These are phyloP conservation scores for Stemphylium beticola DNA, from an alignment of 2,329 filamentous ascomycete species.

Conservation along the genomic window DNA sequence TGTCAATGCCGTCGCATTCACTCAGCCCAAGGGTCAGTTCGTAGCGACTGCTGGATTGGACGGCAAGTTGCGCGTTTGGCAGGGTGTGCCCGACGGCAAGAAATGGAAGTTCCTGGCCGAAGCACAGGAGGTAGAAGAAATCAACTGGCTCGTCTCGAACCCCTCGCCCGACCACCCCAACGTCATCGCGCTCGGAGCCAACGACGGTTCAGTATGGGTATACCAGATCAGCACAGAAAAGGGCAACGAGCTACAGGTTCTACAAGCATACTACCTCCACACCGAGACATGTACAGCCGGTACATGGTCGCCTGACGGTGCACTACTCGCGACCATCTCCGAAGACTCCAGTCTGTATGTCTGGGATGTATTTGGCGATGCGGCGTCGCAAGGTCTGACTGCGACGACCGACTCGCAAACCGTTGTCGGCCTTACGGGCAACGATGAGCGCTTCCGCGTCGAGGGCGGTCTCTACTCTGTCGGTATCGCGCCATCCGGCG, in stretches of 20 bases:
- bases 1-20: slow-evolving; percentile 86
- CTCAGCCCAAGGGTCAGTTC: slow-evolving; percentile 80
- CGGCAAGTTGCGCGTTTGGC: slow-evolving; percentile 77
- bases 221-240: slow-evolving; percentile 77
- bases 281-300: slow-evolving; percentile 86
- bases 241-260: slow-evolving; percentile 72
- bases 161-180: slow-evolving; percentile 75
- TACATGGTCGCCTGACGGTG: slow-evolving; percentile 87
- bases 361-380: slow-evolving; percentile 87
- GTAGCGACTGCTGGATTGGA: slow-evolving; percentile 88
- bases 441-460: slow-evolving; percentile 89
- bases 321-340: slow-evolving; percentile 82
- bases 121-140: slow-evolving; percentile 88
- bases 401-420: slow-evolving; percentile 64
- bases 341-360: slow-evolving; percentile 90
- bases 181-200: slow-evolving; percentile 84
- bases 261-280: slow-evolving; percentile 92
- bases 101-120: slow-evolving; percentile 74
- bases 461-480: slow-evolving; percentile 91
- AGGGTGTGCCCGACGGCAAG: slow-evolving; percentile 57
- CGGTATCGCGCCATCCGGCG: slow-evolving; percentile 78
- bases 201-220: slow-evolving; percentile 93
- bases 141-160: slow-evolving; percentile 86
- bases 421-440: slow-evolving; percentile 76
- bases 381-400: slow-evolving; percentile 67